These are phyloP conservation scores for Spergularia marina DNA, from an alignment of 148 eudicot genomes.

Conservation along the genomic window DNA sequence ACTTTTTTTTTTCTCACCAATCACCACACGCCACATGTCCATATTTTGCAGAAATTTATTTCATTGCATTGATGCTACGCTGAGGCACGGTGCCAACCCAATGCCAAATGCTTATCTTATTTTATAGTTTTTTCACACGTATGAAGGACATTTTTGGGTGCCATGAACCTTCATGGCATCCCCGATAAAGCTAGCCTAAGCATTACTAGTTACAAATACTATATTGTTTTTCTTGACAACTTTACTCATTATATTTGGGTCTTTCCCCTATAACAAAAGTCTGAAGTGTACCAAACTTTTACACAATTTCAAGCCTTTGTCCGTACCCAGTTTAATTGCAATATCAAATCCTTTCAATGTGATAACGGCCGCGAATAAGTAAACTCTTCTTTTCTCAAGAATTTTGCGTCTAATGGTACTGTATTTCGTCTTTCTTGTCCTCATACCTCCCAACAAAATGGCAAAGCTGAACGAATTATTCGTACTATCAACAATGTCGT, in stretches of 20 bases:
- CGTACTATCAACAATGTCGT: not conserved
- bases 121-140: too few species aligned
- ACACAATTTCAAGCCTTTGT: not conserved
- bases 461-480: not conserved
- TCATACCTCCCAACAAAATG: not conserved
- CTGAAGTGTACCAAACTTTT: not conserved
- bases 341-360: not conserved
- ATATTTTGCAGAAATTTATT: too few species aligned
- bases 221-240: not conserved
- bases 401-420: not conserved
- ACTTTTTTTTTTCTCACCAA: too few species aligned
- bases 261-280: not conserved
- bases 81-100: too few species aligned
- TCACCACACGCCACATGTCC: too few species aligned
- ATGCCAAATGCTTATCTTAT: too few species aligned
- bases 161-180: too few species aligned
- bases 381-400: not conserved
- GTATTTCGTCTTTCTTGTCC: too few species aligned
- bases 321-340: not conserved
- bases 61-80: too few species aligned
- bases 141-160: too few species aligned
- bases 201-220: too few species aligned
- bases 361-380: not conserved
- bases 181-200: too few species aligned
- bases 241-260: not conserved